Evolutionary conservation across 2,329 filamentous ascomycete species (phyloP), one percentile per base, ranked within the genome.

Genomic region (Monilinia laxa): DNA sequence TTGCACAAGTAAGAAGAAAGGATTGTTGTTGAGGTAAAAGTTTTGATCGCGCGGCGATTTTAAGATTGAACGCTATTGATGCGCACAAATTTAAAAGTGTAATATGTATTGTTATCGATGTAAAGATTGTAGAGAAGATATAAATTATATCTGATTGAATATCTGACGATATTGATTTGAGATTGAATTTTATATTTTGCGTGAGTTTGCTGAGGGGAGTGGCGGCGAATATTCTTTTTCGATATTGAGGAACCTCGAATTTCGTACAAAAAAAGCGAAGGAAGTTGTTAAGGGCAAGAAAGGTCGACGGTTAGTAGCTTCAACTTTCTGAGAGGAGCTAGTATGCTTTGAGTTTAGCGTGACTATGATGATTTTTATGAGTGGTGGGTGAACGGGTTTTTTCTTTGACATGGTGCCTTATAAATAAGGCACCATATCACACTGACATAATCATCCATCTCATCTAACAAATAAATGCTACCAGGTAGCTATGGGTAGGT

Each of bases 41-140:
- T 60, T 57, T 65, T 59, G 54, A 49, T 59, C 54, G 54, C 54
- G 63, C 51, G 63, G 28, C 40, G 38, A 42, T 38, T 59, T 59
- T 59, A 38, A 18, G 11, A 49, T 49, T 65, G 53, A 52, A 42
- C 18, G 42, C 54, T 23, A 18, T 51, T 49, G 18, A 59, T 49
- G 63, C 53, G 63, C 54, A 65, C 63, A 65, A 65, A 59, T 59
- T 31, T 59, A n/a, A 59, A 59, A 59, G 23, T 23, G 42, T 16
- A 47, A 3, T 10, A 58, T 25, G 51, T 57, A 57, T 35, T 51
- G 57, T 23, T 49, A 10, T 51, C 4, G 40, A 1, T 3, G 51
- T 12, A 52, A 51, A 20, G 45, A 62, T 62, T 51, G 58, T 51
- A 52, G n/a, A 62, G 35, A 54, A 55, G 49, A 38, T 42, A 42